Evolutionary conservation across 352 stramenopile species (phyloP), one percentile per base, ranked within the genome.

Genomic region (Thraustochytrium striatum): DNA sequence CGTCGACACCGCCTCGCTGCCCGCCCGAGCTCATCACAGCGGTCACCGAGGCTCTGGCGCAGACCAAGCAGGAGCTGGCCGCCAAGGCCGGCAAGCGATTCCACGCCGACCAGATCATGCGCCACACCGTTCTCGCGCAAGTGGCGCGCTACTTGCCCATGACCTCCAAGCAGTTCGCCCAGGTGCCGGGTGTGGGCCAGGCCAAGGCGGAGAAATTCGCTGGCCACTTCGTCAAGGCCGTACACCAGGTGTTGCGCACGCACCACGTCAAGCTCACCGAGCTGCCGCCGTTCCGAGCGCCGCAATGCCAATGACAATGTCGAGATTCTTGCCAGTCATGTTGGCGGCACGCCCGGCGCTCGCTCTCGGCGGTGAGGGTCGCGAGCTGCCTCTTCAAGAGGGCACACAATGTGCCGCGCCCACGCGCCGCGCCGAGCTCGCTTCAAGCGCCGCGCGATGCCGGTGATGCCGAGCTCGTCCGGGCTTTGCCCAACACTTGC

Each of bases 191-290:
- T 13, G 68, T 75, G 16, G 52, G 44, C 7, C n/a, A 39, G 2
- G 50, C 43, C 65, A 75, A 75, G 50, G 65, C 52, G 5, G 21
- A 5, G 30, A 72, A 25, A n/a, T 55, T 55, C 8, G 65, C 41
- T 5, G 32, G 28, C 5, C 65, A 58, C 25, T 32, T 75, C 3
- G 32, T 75, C 65, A 25, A 61, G 41, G 65, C 39, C 43, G 68
- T 62, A n/a, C 11, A 72, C 13, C 13, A 70, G 5, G 50, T 70
- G 1, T 13, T 70, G 9, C 9, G n/a, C 21, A 38, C 50, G 25
- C 44, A 70, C 16, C 3, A 28, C 41, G 13, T 70, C 5, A 21
- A 70, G 25, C 25, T 52, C 25, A n/a, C 21, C 0, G 1, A 8
- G 25, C 35, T 70, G 38, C 59, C 59, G 2, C 9, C 36, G 9